A percentile compares a stretch with the other conserved stretches of the same genome.
These are phyloP conservation scores for Aciculosporium take DNA, from an alignment of 2,329 filamentous ascomycete species.

Conservation along the genomic window DNA sequence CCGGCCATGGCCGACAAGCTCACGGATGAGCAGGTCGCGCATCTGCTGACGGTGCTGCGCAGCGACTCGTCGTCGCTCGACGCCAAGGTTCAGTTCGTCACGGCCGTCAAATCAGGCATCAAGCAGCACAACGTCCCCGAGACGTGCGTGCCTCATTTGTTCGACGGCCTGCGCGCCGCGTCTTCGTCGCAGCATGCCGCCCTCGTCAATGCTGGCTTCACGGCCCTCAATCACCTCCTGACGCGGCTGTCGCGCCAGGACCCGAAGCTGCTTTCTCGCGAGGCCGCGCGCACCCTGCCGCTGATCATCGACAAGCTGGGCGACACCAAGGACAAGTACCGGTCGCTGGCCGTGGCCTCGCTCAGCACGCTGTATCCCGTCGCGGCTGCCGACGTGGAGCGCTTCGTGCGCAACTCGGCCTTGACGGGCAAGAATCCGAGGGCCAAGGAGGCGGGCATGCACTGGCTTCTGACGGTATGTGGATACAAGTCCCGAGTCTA, in stretches of 20 bases:
- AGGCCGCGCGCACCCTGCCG: conserved; percentile 58
- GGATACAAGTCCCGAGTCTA: no score
- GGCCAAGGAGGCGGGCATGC: conserved; percentile 72
- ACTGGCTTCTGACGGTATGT: conserved; percentile 64
- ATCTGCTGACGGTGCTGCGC: conserved; percentile 37
- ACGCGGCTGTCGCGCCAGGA: conserved; percentile 79
- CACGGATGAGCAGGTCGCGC: conserved; percentile 42
- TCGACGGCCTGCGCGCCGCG: conserved; percentile 66
- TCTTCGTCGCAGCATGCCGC: conserved; percentile 63
- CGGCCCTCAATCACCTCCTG: conserved; percentile 72
- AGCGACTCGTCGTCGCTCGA: conserved; percentile 54
- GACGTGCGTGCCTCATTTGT: conserved; percentile 52
- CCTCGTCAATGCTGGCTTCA: conserved; percentile 72
- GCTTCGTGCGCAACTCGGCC: conserved; percentile 61
- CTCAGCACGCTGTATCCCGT: conserved; percentile 64
- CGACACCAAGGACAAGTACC: conserved; percentile 75
- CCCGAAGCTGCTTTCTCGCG: conserved; percentile 54
- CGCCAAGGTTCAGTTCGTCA: conserved; percentile 56
- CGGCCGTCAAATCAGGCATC: conserved; percentile 69
- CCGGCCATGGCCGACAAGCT: conserved; percentile 40
- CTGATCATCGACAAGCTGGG: conserved; percentile 73
- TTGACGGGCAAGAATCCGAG: conserved; percentile 69
- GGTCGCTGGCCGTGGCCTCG: conserved; percentile 58
- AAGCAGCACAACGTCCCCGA: conserved; percentile 88
- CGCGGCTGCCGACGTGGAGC: conserved; percentile 60